These are phyloP conservation scores for Tetradesmus obliquus DNA, from an alignment of 139 green algal species.

Conservation along the genomic window DNA sequence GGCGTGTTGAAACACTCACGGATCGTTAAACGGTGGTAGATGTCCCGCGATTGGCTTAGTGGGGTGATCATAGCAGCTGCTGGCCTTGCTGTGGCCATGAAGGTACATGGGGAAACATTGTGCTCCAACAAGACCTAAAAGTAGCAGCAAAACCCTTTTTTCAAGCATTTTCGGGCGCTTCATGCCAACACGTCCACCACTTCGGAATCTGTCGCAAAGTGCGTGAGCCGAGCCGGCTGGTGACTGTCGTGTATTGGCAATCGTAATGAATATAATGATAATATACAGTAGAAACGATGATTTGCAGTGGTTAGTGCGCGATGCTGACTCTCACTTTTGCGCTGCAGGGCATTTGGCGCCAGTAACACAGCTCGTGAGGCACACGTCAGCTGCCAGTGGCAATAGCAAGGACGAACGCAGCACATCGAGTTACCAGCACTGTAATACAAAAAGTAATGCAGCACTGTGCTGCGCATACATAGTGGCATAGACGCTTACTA, in stretches of 20 bases:
- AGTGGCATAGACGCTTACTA: no score
- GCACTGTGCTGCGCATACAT: no score
- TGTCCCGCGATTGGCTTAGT: not conserved
- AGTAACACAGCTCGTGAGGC: not conserved
- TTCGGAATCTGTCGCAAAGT: not conserved
- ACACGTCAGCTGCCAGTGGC: not conserved
- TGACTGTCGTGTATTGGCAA: not conserved
- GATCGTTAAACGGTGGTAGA: not conserved
- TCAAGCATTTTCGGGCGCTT: not conserved
- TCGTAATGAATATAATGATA: no score
- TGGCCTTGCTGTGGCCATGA: not conserved
- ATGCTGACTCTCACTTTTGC: no score
- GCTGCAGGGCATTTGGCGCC: not conserved
- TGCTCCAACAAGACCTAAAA: not conserved
- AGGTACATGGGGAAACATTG: conserved; percentile 7
- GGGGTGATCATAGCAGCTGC: conserved; percentile 8
- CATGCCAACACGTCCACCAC: not conserved
- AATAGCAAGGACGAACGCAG: not conserved
- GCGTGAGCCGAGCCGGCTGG: not conserved
- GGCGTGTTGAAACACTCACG: not conserved
- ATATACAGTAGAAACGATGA: no score
- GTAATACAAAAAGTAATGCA: no score
- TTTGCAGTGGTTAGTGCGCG: no score
- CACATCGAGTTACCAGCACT: not conserved
- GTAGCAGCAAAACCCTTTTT: not conserved